Evolutionary conservation across 2,329 filamentous ascomycete species (phyloP).

Genomic region (Aureobasidium sp.): DNA sequence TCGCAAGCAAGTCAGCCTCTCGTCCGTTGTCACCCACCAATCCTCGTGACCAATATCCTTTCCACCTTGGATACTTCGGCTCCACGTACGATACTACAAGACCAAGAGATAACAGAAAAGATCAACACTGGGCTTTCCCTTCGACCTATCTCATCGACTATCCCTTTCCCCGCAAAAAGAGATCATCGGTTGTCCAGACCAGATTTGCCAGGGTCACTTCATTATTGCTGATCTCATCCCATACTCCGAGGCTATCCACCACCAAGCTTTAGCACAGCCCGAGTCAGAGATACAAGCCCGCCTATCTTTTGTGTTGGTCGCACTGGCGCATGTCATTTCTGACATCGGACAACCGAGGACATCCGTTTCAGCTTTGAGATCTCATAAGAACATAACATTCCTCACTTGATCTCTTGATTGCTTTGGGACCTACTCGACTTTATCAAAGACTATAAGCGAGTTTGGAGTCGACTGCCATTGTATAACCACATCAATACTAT

Average conservation of each 20-base stretch:
- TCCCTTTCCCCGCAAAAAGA: slow-evolving; percentile 1
- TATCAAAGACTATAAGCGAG: not conserved
- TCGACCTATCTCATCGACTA: not conserved
- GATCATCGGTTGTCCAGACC: slow-evolving; percentile 8
- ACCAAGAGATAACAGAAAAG: not conserved
- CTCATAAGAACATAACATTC: not conserved
- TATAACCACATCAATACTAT: not conserved
- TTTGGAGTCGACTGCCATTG: not conserved
- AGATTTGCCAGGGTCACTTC: not conserved
- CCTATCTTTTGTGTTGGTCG: slow-evolving; percentile 2
- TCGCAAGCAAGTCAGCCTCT: not conserved
- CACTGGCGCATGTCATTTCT: slow-evolving; percentile 8
- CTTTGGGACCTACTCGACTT: not conserved
- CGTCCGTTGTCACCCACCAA: not conserved
- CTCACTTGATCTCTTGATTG: not conserved
- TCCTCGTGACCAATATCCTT: not conserved
- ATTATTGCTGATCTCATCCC: not conserved
- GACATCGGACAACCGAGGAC: not conserved
- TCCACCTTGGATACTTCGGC: not conserved
- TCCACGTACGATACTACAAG: not conserved
- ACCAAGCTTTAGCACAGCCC: slow-evolving; percentile 11
- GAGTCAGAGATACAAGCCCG: not conserved
- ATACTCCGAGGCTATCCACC: not conserved
- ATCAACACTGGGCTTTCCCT: slow-evolving; percentile 1
- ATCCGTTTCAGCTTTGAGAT: slow-evolving; percentile 1